Evolutionary conservation across 257 asterid genomes (phyloP), one percentile per base, ranked within the genome.

Genomic region (Marsdenia floribunda): DNA sequence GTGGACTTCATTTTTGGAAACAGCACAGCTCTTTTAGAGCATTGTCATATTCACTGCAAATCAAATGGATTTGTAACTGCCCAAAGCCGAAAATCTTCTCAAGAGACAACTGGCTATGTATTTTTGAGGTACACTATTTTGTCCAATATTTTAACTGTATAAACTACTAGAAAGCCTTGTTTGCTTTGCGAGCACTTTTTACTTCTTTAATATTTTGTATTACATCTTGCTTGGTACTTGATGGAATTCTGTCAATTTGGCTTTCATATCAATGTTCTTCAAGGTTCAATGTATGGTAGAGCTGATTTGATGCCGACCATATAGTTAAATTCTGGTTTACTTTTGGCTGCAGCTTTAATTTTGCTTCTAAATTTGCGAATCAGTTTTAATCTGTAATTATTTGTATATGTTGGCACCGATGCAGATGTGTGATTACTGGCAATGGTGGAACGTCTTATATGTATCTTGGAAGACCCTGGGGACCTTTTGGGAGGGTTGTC

Each of bases 1-100:
- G 97, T 90, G 40, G 98, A 95, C 86, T 92, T 95, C 89, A 92
- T 95, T 74, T 92, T 95, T 74, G 99, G 99, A 29, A 95, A 95
- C 76, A 92, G 98, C 91, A 95, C 99, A 33, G 96, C 98, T 22
- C 90, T 95, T 77, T 77, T 92, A 87, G 99, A 95, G 89, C 96
- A 90, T 78, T 95, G 97, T 54, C 99, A 95, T 79, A 92, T 92
- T 80, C 97, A 92, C 81, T 95, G 98, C 93, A 95, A 92, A 79
- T 78, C 98, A 4, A 78, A 83, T 13, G 99, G 99, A 67, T 95
- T 38, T 73, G 80, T 92, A 60, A 92, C 98, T 54, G 98, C 98
- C 46, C 99, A 95, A 78, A 90, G 97, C 84, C 84, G 99, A 73
- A 95, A 95, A 87, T 84, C 97, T 82, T 90, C 99, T 59, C 91